Conservation (phyloP, 2,329 filamentous ascomycete species). For the Coniochaeta pulveracea region DNA sequence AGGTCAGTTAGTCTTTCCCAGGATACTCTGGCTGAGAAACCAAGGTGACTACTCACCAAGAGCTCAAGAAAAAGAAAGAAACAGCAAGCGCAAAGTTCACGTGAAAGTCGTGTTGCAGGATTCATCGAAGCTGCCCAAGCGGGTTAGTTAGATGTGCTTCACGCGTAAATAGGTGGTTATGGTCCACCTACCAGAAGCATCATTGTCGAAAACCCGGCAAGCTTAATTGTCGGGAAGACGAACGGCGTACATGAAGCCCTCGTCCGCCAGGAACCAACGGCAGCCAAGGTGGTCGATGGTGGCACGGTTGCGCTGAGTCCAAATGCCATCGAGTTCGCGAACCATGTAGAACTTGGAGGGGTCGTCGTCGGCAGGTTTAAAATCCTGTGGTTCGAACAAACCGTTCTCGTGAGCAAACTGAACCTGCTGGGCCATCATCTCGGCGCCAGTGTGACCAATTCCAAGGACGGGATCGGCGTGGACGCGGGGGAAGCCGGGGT, state of each 20-base stretch:
- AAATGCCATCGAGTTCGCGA: constrained; percentile 48
- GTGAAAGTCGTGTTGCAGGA: too few species aligned
- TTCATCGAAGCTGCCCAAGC: too few species aligned
- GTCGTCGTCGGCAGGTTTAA: constrained; percentile 51
- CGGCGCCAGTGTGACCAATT: constrained; percentile 36
- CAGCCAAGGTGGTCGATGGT: constrained; percentile 46
- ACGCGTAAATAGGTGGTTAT: too few species aligned
- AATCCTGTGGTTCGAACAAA: constrained; percentile 47
- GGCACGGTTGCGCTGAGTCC: constrained; percentile 46
- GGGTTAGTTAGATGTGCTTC: constrained; percentile 1
- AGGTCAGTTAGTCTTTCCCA: too few species aligned
- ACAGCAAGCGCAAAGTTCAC: too few species aligned
- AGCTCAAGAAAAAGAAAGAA: too few species aligned
- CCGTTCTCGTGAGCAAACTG: constrained; percentile 37
- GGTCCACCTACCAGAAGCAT: not conserved
- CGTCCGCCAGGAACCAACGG: constrained; percentile 47
- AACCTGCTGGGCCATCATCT: constrained; percentile 34
- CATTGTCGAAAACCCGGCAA: too few species aligned
- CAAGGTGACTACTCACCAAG: too few species aligned
- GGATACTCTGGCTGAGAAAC: too few species aligned
- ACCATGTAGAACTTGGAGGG: constrained; percentile 49
- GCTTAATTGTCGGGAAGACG: constrained; percentile 30
- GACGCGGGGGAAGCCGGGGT: constrained; percentile 9
- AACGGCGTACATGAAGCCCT: constrained; percentile 51
- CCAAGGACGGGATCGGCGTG: constrained; percentile 37